phyloP scores from a whole-genome alignment of 2,329 filamentous ascomycete species.

The Cladosporium oxysporum region DNA sequence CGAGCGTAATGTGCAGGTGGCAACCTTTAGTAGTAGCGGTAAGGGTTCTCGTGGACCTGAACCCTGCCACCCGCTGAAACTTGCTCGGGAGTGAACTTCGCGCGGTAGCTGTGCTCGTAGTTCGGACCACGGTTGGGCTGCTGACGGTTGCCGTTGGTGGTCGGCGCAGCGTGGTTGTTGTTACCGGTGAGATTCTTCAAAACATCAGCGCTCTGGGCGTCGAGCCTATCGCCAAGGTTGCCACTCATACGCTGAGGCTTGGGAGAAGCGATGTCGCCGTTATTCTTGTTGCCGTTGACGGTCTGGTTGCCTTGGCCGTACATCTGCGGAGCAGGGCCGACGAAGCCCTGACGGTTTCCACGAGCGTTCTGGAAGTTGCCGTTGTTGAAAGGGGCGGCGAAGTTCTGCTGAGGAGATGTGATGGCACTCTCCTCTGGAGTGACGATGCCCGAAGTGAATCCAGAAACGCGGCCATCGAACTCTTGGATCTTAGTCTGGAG shows the following conservation, averaged over 20 bases:
- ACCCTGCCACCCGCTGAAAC: neutral
- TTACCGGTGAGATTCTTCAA: neutral
- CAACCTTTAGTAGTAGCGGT: constrained; percentile 18
- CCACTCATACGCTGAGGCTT: constrained; percentile 34
- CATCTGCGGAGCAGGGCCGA: constrained; percentile 31
- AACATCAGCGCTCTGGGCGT: constrained; percentile 15
- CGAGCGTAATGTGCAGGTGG: constrained; percentile 10
- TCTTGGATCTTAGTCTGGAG: constrained; percentile 83
- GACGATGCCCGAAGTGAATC: constrained; percentile 28
- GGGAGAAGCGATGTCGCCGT: constrained; percentile 29
- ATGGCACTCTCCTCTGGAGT: constrained; percentile 19
- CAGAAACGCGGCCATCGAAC: constrained; percentile 49
- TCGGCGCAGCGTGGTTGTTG: neutral
- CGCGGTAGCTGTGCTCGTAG: constrained; percentile 6
- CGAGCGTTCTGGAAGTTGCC: constrained; percentile 28
- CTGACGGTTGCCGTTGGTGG: neutral
- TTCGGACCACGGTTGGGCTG: neutral
- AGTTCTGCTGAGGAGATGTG: constrained; percentile 14
- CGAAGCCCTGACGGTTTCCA: constrained; percentile 33
- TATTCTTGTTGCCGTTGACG: constrained; percentile 18
- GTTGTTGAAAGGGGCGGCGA: constrained; percentile 22
- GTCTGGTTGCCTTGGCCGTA: constrained; percentile 21
- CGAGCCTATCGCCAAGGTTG: constrained; percentile 23
- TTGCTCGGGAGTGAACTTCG: constrained; percentile 7
- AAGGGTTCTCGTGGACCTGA: constrained; percentile 11